A percentile compares a stretch with the other conserved stretches of the same genome.
Evolutionary conservation across 1,284 basidiomycete species (phyloP).

Genomic region (Ceratobasidium sp.): DNA sequence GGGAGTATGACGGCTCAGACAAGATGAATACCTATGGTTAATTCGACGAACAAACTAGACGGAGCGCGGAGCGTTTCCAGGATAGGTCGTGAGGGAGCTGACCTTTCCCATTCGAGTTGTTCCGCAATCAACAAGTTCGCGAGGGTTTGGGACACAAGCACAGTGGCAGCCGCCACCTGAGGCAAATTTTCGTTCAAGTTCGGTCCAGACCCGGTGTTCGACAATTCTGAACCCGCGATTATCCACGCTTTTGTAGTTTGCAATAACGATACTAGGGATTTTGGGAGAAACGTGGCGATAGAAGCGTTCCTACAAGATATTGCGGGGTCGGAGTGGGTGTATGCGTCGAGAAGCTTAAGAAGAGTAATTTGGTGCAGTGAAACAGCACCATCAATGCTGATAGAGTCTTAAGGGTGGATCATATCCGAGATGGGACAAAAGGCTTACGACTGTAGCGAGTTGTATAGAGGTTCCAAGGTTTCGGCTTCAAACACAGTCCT

Average conservation of each 20-base stretch:
- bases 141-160: conserved; percentile 67
- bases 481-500: conserved; percentile 50
- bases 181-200: conserved; percentile 68
- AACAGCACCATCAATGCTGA: conserved; percentile 72
- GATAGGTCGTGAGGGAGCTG: neutral
- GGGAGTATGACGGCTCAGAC: neutral
- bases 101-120: conserved; percentile 59
- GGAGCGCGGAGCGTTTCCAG: conserved; percentile 1
- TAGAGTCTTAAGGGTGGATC: neutral
- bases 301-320: neutral
- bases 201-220: neutral
- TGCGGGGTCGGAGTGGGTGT: conserved; percentile 57
- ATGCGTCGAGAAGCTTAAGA: conserved; percentile 85
- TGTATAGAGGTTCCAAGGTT: conserved; percentile 50
- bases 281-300: neutral
- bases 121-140: neutral
- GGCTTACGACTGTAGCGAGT: conserved; percentile 50
- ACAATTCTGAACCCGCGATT: neutral
- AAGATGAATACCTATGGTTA: conserved; percentile 62
- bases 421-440: neutral
- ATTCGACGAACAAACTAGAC: conserved; percentile 55
- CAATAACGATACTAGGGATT: neutral
- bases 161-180: conserved; percentile 77
- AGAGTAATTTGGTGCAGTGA: conserved; percentile 82
- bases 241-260: conserved; percentile 11